A percentile compares a stretch with the other conserved stretches of the same genome.
These are phyloP conservation scores for Coemansia sp. DNA, from an alignment of 192 early-diverging fungal species.

Conservation along the genomic window DNA sequence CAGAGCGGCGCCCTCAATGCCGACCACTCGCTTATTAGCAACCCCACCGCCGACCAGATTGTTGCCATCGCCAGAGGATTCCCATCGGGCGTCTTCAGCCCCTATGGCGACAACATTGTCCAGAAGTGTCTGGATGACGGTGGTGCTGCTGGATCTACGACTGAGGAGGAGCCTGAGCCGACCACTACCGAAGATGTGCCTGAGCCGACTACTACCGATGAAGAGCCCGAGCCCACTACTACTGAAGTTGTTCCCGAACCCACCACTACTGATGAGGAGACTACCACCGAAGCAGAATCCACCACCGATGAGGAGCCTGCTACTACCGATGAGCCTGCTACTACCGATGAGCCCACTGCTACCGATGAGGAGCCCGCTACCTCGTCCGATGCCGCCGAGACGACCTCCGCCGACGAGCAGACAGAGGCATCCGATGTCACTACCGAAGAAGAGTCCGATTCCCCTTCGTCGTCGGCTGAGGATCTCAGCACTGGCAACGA, in stretches of 20 bases:
- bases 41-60: conserved; percentile 22
- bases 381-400: conserved; percentile 6
- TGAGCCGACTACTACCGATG: conserved; percentile 4
- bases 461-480: no score
- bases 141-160: conserved; percentile 1
- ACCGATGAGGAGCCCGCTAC: conserved; percentile 7
- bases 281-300: not conserved
- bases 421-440: no score
- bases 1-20: conserved; percentile 14
- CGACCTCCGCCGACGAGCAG: not conserved
- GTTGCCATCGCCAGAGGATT: conserved; percentile 7
- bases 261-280: not conserved
- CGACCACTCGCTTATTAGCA: conserved; percentile 20
- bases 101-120: conserved; percentile 32
- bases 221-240: not conserved
- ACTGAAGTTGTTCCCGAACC: not conserved
- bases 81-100: conserved; percentile 33
- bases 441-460: no score
- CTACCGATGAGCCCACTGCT: conserved; percentile 10
- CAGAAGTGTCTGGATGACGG: conserved; percentile 22
- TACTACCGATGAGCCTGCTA: not conserved
- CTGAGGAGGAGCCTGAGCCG: not conserved
- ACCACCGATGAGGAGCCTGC: no score
- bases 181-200: not conserved
- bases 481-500: no score